Percentiles rank a stretch among this genome's conserved stretches.
Evolutionary conservation across 371 early-diverging fungal genomes (phyloP).

Genomic region (Mucor lusitanicus): DNA sequence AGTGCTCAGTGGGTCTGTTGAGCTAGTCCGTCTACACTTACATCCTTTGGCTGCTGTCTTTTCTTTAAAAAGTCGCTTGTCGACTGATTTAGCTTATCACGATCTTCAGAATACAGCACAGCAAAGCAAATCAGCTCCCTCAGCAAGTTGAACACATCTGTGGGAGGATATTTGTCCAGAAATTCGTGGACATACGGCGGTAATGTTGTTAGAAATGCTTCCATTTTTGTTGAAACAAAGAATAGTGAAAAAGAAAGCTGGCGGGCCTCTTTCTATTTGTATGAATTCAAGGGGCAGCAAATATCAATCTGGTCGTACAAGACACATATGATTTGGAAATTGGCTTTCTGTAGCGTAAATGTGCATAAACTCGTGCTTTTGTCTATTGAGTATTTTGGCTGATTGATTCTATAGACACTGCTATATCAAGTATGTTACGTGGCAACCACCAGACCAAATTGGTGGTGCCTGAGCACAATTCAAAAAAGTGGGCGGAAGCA

Average conservation of each 20-base stretch:
- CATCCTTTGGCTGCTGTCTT: background rate
- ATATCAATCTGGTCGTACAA: background rate
- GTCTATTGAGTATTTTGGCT: background rate
- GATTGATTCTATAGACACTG: background rate
- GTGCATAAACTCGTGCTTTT: background rate
- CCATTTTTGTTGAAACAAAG: slow-evolving; percentile 28
- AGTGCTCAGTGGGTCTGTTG: no score
- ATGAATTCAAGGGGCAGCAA: background rate
- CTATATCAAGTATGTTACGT: no score
- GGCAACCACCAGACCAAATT: no score
- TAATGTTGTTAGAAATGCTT: slow-evolving; percentile 48
- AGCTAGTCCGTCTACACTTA: background rate
- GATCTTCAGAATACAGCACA: slow-evolving; percentile 51
- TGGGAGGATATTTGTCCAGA: slow-evolving; percentile 41
- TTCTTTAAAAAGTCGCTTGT: slow-evolving; percentile 29
- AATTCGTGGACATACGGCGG: slow-evolving; percentile 53
- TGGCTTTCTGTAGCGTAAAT: background rate
- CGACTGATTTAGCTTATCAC: slow-evolving; percentile 29
- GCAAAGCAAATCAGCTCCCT: slow-evolving; percentile 52
- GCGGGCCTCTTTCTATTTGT: background rate
- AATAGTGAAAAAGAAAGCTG: background rate
- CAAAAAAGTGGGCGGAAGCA: no score
- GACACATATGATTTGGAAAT: background rate
- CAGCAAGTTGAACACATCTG: slow-evolving; percentile 46
- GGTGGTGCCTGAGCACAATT: no score